Evolutionary conservation across 139 green algal species (phyloP).

Genomic region (Chlamydomonas eustigma): DNA sequence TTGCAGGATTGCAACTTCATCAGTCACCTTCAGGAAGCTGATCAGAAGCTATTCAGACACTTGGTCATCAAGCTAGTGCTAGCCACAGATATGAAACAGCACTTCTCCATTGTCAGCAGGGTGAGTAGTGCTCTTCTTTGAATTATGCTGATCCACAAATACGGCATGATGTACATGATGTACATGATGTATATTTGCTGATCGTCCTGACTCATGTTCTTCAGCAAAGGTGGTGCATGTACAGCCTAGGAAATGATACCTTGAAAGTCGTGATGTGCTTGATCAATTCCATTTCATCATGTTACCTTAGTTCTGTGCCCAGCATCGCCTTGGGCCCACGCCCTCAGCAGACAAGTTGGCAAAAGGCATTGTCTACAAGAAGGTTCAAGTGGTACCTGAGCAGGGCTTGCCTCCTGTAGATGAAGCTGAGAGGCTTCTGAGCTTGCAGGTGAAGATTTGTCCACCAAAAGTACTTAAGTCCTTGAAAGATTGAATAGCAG

Average conservation of each 20-base stretch:
- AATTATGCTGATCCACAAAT: too few relatives aligned
- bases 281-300: too few relatives aligned
- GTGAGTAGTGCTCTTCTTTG: too few relatives aligned
- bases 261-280: too few relatives aligned
- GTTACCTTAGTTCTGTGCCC: not conserved
- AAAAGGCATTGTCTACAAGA: not conserved
- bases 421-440: not conserved
- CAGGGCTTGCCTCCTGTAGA: not conserved
- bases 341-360: not conserved
- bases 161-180: too few relatives aligned
- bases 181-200: too few relatives aligned
- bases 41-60: conserved; percentile 23
- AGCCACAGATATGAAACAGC: conserved; percentile 25
- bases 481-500: too few relatives aligned
- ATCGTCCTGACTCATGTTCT: too few relatives aligned
- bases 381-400: too few relatives aligned
- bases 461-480: too few relatives aligned
- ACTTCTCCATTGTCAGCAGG: not conserved
- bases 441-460: conserved; percentile 3
- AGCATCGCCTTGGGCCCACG: not conserved
- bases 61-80: conserved; percentile 54
- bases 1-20: not conserved
- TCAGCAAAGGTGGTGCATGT: too few relatives aligned
- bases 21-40: not conserved
- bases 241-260: too few relatives aligned